These are phyloP conservation scores for Alisma plantagoaquatica DNA, from an alignment of 106 monocot species.

Conservation along the genomic window DNA sequence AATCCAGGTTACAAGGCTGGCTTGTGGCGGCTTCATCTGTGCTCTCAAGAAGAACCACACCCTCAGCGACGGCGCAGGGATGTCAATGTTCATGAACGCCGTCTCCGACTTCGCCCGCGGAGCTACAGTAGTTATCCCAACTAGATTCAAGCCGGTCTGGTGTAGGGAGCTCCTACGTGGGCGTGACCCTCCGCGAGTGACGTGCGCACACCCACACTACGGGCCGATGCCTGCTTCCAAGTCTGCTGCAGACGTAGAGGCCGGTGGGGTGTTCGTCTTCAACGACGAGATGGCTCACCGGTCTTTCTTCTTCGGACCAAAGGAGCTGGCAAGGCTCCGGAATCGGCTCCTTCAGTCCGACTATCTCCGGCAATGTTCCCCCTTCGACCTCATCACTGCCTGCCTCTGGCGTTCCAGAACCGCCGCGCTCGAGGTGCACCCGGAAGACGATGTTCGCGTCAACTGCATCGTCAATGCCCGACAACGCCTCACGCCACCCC, in stretches of 20 bases:
- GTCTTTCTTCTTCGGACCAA: slow-evolving; percentile 40
- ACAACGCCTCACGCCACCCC: background rate
- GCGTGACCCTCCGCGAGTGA: slow-evolving; percentile 7
- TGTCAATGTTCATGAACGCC: slow-evolving; percentile 27
- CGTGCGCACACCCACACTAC: slow-evolving; percentile 15
- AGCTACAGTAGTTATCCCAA: background rate
- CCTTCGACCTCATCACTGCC: slow-evolving; percentile 35
- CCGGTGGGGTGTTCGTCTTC: too few relatives aligned
- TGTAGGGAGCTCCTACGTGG: slow-evolving; percentile 14
- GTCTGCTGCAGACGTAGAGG: too few relatives aligned
- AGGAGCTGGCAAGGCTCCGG: slow-evolving; percentile 19
- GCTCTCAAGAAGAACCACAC: slow-evolving; percentile 10
- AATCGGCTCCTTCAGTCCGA: slow-evolving; percentile 15
- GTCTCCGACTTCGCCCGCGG: slow-evolving; percentile 28
- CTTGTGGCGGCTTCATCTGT: slow-evolving; percentile 12
- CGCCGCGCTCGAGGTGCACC: slow-evolving; percentile 15
- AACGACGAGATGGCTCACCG: slow-evolving; percentile 13
- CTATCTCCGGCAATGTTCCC: slow-evolving; percentile 2
- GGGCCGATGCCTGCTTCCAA: slow-evolving; percentile 8
- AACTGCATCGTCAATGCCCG: slow-evolving; percentile 27
- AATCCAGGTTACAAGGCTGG: slow-evolving; percentile 26
- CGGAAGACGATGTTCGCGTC: slow-evolving; percentile 33
- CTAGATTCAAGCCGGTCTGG: slow-evolving; percentile 22
- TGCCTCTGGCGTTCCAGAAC: slow-evolving; percentile 40
- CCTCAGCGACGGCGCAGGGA: slow-evolving; percentile 5